Conservation (phyloP, 2,329 filamentous ascomycete genomes). For the Fusarium denticulatum region DNA sequence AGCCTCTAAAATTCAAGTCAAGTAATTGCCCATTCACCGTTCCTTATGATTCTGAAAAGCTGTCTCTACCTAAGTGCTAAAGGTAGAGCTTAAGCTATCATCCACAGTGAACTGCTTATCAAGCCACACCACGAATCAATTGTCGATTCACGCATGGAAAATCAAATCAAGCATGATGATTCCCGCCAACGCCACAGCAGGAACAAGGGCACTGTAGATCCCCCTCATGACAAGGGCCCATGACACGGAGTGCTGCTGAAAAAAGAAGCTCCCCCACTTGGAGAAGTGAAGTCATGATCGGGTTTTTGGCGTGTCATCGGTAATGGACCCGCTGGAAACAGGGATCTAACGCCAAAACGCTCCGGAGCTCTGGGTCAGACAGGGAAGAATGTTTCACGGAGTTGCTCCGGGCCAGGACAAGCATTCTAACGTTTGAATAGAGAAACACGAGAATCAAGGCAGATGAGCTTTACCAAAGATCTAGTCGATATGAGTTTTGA, state of each 20-base stretch:
- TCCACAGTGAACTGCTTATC: background rate
- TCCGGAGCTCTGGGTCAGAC: conserved; percentile 4
- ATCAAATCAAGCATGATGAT: conserved; percentile 17
- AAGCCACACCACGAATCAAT: conserved; percentile 12
- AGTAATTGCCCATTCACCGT: background rate
- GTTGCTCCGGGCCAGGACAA: conserved; percentile 5
- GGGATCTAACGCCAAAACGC: background rate
- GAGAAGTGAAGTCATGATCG: conserved; percentile 29
- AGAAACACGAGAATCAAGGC: background rate
- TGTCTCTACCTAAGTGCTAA: background rate
- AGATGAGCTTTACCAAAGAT: background rate
- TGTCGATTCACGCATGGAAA: background rate
- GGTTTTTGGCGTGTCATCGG: conserved; percentile 25
- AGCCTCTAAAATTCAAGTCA: background rate
- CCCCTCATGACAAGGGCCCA: conserved; percentile 37
- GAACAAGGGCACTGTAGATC: conserved; percentile 26
- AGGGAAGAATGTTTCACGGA: conserved; percentile 8
- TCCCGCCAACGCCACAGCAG: conserved; percentile 28
- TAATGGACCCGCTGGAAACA: background rate
- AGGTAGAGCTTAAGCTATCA: background rate
- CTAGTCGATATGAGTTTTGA: background rate
- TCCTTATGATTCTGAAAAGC: background rate
- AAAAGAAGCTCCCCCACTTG: conserved; percentile 6
- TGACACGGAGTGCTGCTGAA: conserved; percentile 22
- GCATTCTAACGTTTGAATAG: background rate